Evolutionary conservation across 495 filamentous ascomycete genomes (phyloP), one percentile per base, ranked within the genome.

Genomic region (Tricharina praecox): DNA sequence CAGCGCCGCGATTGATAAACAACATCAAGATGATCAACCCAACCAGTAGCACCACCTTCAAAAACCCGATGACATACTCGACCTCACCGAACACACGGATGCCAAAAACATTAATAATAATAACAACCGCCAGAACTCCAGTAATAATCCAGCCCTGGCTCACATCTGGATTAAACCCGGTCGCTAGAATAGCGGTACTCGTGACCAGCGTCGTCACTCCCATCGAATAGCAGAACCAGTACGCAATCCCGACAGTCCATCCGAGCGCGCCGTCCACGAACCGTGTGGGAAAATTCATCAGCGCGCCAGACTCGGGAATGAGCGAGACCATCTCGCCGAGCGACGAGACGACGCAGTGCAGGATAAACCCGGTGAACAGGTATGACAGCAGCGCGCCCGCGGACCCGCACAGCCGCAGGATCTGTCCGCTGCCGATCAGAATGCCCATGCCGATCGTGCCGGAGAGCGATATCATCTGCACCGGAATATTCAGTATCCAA

Each of bases 211-310:
- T 58, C 15, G 21, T 25, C 4, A 44, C 41, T 9, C 41, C 63
- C 51, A 62, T 51, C 25, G 56, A 57, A 42, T 64, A 55, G 8
- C 54, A 56, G 37, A 47, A 70, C 70, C 69, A 73, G 50, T 74
- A 72, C 37, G 62, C 59, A 15, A 67, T 50, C 10, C 68, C 68
- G 5, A 71, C 63, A 7, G 63, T 62, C 20, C 66, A 68, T 0
- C 67, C 69, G 34, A 74, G 52, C 8, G 69, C 68, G 9, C 53
- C 52, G 41, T 74, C 70, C 8, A 72, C 65, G 53, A 71, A 73
- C 21, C 63, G 57, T n/a, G 61, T 54, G 4, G 70, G 67, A 49
- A 66, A 72, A 26, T 67, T 63, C 4, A 64, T 60, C 11, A 73
- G 34, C 1, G 68, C 68, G 30, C 66, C 66, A 0, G 70, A 61